Conservation (phyloP, 805 yeast genomes). For the Pichia gijzeniarum region DNA sequence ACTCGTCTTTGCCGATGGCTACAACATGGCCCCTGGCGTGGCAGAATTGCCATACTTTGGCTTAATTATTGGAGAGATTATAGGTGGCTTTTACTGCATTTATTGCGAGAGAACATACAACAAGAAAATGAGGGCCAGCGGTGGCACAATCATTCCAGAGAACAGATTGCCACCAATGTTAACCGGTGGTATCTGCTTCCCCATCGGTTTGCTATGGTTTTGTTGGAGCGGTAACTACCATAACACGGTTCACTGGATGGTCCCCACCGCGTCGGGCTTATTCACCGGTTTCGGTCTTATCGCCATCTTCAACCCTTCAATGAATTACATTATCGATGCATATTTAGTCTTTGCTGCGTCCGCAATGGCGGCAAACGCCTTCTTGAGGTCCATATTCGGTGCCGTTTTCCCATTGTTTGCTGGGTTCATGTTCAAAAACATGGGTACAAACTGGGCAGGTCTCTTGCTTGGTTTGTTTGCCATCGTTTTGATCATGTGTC, state of each 20-base stretch:
- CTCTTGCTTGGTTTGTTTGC: conserved; percentile 60
- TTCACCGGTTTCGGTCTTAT: conserved; percentile 64
- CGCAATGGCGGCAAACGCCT: conserved; percentile 68
- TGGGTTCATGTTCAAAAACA: conserved; percentile 55
- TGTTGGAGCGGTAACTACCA: conserved; percentile 83
- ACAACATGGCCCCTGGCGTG: conserved; percentile 56
- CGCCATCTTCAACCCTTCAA: conserved; percentile 59
- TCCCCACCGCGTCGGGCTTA: conserved; percentile 62
- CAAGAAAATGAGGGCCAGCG: conserved; percentile 41
- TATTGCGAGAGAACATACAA: conserved; percentile 50
- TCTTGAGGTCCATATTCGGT: conserved; percentile 62
- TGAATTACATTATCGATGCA: conserved; percentile 68
- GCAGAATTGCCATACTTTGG: conserved; percentile 77
- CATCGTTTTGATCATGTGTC: conserved; percentile 55
- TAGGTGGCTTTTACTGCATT: conserved; percentile 51
- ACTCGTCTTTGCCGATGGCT: conserved; percentile 56
- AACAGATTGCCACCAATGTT: conserved; percentile 74
- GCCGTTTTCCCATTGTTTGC: conserved; percentile 54
- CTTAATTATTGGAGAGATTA: conserved; percentile 58
- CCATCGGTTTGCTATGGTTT: conserved; percentile 79
- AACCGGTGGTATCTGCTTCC: conserved; percentile 62
- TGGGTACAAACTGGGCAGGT: conserved; percentile 80
- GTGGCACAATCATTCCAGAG: conserved; percentile 66
- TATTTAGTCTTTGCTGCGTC: conserved; percentile 71
- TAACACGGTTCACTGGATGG: conserved; percentile 69